These are phyloP conservation scores for Ajuga chamaepitys DNA, from an alignment of 257 asterid species.

Conservation along the genomic window DNA sequence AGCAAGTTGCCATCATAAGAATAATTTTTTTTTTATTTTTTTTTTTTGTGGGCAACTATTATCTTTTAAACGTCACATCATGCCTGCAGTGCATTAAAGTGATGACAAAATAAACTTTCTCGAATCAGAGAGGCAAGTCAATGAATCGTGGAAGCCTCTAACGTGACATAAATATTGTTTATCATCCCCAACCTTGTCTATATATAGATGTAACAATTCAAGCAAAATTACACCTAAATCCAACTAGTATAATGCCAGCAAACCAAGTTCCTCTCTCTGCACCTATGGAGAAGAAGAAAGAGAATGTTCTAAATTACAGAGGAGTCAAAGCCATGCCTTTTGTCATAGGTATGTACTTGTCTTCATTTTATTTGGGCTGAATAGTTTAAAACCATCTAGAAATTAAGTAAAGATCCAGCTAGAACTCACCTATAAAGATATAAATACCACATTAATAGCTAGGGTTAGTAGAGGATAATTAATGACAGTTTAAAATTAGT, in stretches of 20 bases:
- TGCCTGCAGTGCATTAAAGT: background rate
- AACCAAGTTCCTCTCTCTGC: background rate
- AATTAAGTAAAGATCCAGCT: no score
- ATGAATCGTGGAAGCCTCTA: background rate
- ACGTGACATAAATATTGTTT: constrained; percentile 1
- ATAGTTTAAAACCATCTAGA: no score
- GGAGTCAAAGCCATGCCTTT: constrained; percentile 52
- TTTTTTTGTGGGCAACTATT: background rate
- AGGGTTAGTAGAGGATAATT: no score
- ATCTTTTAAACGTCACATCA: background rate
- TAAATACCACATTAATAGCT: no score
- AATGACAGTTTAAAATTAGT: no score
- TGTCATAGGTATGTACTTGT: constrained; percentile 27
- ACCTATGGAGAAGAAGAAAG: constrained; percentile 20
- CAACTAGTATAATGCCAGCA: background rate
- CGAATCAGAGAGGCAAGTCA: constrained; percentile 14
- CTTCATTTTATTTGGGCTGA: no score
- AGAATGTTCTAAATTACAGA: constrained; percentile 28
- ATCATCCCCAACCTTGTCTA: background rate
- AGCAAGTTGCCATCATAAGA: no score
- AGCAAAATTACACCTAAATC: background rate
- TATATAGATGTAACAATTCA: background rate
- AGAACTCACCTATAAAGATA: no score
- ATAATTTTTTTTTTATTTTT: no score
- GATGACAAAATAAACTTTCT: background rate